phyloP scores from a whole-genome alignment of 2,329 filamentous ascomycete species.

The Xylaria polymorpha region DNA sequence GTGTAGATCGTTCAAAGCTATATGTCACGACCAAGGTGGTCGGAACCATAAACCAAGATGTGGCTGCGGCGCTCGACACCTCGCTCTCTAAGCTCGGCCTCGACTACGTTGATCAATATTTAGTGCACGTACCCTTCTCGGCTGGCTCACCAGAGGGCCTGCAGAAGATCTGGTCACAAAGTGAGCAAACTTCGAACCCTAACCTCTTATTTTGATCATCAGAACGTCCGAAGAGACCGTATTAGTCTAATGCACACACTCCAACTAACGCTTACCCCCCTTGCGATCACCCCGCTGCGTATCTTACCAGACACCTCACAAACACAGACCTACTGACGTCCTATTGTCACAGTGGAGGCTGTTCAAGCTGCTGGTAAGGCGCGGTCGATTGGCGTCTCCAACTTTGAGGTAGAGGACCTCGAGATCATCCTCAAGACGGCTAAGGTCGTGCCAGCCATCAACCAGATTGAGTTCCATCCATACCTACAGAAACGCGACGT shows the following conservation, averaged over 20 bases:
- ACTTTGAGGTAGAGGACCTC: constrained; percentile 69
- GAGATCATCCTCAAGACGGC: constrained; percentile 67
- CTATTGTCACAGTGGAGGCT: constrained; percentile 59
- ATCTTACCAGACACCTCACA: background rate
- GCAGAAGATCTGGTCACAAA: constrained; percentile 67
- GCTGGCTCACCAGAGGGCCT: constrained; percentile 60
- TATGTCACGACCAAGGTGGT: constrained; percentile 71
- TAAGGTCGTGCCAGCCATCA: constrained; percentile 72
- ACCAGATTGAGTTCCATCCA: constrained; percentile 83
- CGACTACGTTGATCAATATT: constrained; percentile 78
- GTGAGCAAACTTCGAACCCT: constrained; percentile 8
- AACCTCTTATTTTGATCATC: background rate
- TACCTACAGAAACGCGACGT: constrained; percentile 73
- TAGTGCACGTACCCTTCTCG: constrained; percentile 60
- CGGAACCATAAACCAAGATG: constrained; percentile 53
- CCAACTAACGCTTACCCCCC: background rate
- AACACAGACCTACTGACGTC: background rate
- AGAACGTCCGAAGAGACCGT: background rate
- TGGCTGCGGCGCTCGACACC: constrained; percentile 40
- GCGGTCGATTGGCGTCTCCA: constrained; percentile 78
- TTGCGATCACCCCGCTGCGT: background rate
- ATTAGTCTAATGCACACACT: background rate
- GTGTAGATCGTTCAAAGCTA: constrained; percentile 71
- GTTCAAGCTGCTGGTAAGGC: constrained; percentile 73
- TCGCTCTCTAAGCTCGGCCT: constrained; percentile 63